Base-by-base conservation (phyloP, 2,329 filamentous ascomycete species). In the Stagonosporopsis cucurbitacearum region DNA sequence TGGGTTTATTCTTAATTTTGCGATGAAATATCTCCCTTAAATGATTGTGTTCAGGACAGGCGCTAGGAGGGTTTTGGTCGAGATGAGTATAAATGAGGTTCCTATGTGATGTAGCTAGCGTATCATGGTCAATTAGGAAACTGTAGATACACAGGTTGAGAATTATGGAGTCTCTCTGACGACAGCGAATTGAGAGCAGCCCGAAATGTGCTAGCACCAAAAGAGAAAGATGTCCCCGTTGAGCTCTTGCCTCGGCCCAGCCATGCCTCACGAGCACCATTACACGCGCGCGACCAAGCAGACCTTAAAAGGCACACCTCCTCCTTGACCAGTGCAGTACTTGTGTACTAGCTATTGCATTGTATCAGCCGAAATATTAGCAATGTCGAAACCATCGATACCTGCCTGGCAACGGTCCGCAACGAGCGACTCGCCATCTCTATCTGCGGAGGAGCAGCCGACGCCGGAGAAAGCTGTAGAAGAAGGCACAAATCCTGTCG, bases 1-100 rank as follows among this genome's bases (percentile, higher is more conserved):
- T 88, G 84, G 88, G 86, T 82, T 45, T 84, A 76, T 56, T 75
- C 60, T 9, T 67, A 43, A 55, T 25, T 12, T 19, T 33, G 15
- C 4, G 8, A n/a, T 9, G 30, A 32, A 7, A 32, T n/a, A 15
- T 15, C 30, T 32, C 15, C 12, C 3, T 32, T 32, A 4, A 4
- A 32, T 5, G 13, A n/a, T 15, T 7, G 7, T 5, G 13, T n/a
- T 15, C 7, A 32, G 30, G 30, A 32, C 13, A 15, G 13, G 30
- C 30, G 30, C 13, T 15, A 32, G 30, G 30, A 32, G n/a, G 30
- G 13, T 6, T 7, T n/a, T n/a, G 30, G 5, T 22, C 37, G 19
- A 17, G 28, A 22, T 19, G 13, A 30, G 39, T 42, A 28, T n/a
- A 23, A 26, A 28, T 3, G 30, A 32, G 13, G 30, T 15, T 32